These are phyloP conservation scores for Pichiaceae sp. DNA, from an alignment of 1,139 yeast species.

Conservation along the genomic window DNA sequence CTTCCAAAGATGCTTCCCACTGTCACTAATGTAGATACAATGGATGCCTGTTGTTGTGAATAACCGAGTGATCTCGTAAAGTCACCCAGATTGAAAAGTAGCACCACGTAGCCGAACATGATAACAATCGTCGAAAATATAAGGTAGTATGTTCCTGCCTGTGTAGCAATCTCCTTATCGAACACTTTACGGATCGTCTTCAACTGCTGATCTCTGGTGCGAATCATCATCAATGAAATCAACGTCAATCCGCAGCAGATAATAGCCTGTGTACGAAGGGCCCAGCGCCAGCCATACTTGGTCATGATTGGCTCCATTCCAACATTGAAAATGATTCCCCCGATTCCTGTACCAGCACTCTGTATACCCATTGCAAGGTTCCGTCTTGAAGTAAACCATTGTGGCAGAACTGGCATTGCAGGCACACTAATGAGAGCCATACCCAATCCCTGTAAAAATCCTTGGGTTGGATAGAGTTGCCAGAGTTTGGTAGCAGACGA, in stretches of 20 bases:
- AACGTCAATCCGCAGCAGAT: conserved; percentile 35
- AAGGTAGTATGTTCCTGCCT: conserved; percentile 28
- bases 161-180: conserved; percentile 25
- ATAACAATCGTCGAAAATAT: conserved; percentile 30
- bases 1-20: conserved; percentile 35
- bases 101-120: conserved; percentile 37
- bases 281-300: conserved; percentile 50
- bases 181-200: conserved; percentile 29
- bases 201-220: conserved; percentile 22
- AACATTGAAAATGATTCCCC: conserved; percentile 51
- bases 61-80: conserved; percentile 39
- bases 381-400: conserved; percentile 45
- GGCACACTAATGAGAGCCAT: conserved; percentile 45
- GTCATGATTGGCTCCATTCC: conserved; percentile 38
- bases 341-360: conserved; percentile 59
- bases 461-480: conserved; percentile 47
- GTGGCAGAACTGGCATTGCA: conserved; percentile 45
- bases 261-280: conserved; percentile 43
- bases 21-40: conserved; percentile 37
- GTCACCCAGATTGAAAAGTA: conserved; percentile 36
- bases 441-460: conserved; percentile 48
- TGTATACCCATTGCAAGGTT: conserved; percentile 53
- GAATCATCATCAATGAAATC: conserved; percentile 21
- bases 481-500: conserved; percentile 42
- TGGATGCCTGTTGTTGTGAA: conserved; percentile 30